Percentiles rank a stretch among this genome's conserved stretches.
Conservation (phyloP, 176 grass and related monocot species). For the Canna indica region DNA sequence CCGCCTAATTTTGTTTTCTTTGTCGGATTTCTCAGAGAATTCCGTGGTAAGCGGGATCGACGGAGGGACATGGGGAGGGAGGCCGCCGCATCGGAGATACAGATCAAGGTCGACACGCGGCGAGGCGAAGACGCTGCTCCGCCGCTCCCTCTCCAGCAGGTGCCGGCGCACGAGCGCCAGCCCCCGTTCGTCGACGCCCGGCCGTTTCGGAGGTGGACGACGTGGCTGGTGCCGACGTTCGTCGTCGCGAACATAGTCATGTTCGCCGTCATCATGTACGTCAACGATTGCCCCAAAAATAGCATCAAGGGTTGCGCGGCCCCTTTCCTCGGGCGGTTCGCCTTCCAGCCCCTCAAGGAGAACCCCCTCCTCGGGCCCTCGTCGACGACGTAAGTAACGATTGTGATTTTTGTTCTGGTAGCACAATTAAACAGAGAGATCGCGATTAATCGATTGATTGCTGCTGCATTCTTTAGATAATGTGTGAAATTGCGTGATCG, state of each 20-base stretch:
- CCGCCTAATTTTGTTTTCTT: not conserved
- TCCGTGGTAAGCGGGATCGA: not conserved
- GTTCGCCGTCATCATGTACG: conserved; percentile 80
- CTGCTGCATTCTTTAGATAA: too few species aligned
- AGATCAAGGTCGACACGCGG: not conserved
- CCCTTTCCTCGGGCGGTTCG: conserved; percentile 59
- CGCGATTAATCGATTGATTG: too few species aligned
- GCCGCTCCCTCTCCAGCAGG: conserved; percentile 7
- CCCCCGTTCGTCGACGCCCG: conserved; percentile 27
- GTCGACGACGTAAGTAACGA: conserved; percentile 44
- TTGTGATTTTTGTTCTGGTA: not conserved
- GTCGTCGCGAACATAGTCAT: conserved; percentile 41
- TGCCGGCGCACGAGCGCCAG: not conserved
- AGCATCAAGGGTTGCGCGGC: conserved; percentile 23
- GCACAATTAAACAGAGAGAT: too few species aligned
- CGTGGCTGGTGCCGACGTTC: conserved; percentile 71
- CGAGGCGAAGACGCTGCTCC: not conserved
- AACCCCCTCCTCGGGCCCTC: conserved; percentile 87
- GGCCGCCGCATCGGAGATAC: not conserved
- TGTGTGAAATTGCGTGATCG: too few species aligned
- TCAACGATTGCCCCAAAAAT: conserved; percentile 71
- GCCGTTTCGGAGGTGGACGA: conserved; percentile 62
- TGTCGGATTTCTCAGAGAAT: not conserved
- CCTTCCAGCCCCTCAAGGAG: conserved; percentile 84
- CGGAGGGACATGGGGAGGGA: not conserved